phyloP scores from a whole-genome alignment of 2,329 filamentous ascomycete species.

The Sarocladium brachiariae region DNA sequence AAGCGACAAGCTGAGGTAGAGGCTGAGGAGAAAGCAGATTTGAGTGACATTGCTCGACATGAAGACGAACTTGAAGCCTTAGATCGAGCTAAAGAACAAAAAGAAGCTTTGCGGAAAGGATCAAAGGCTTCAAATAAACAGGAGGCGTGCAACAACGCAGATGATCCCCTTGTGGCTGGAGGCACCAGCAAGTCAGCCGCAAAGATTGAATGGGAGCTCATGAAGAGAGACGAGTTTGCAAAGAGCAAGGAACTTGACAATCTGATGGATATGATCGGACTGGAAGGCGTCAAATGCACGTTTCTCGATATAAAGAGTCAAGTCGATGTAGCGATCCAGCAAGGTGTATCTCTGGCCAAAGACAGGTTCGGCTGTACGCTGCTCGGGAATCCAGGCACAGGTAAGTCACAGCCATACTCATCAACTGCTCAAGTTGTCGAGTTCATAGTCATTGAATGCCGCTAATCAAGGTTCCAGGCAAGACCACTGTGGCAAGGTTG shows the following conservation, averaged over 20 bases:
- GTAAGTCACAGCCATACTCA: slow-evolving; percentile 27
- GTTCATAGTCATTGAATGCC: background rate
- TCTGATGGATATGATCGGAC: slow-evolving; percentile 64
- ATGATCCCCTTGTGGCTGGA: background rate
- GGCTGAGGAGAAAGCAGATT: slow-evolving; percentile 36
- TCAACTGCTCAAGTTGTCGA: too few relatives aligned
- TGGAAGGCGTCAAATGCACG: slow-evolving; percentile 60
- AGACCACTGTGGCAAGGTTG: slow-evolving; percentile 68
- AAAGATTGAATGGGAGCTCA: slow-evolving; percentile 42
- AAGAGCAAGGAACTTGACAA: slow-evolving; percentile 49
- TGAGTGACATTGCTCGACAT: slow-evolving; percentile 37
- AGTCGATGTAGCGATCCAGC: slow-evolving; percentile 53
- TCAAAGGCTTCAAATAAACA: background rate
- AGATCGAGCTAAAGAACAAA: slow-evolving; percentile 20
- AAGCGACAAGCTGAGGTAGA: slow-evolving; percentile 35
- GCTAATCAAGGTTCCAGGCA: slow-evolving; percentile 29
- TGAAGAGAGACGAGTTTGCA: slow-evolving; percentile 48
- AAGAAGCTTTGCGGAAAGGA: background rate
- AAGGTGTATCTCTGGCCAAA: slow-evolving; percentile 44
- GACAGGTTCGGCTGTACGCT: slow-evolving; percentile 58
- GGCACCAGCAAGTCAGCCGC: background rate
- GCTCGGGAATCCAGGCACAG: slow-evolving; percentile 70
- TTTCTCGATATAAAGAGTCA: slow-evolving; percentile 57
- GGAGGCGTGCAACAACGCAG: background rate
- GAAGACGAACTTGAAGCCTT: slow-evolving; percentile 38